Base-by-base conservation (phyloP, 176 grass and related monocot species). In the Aegilops umbellulata region DNA sequence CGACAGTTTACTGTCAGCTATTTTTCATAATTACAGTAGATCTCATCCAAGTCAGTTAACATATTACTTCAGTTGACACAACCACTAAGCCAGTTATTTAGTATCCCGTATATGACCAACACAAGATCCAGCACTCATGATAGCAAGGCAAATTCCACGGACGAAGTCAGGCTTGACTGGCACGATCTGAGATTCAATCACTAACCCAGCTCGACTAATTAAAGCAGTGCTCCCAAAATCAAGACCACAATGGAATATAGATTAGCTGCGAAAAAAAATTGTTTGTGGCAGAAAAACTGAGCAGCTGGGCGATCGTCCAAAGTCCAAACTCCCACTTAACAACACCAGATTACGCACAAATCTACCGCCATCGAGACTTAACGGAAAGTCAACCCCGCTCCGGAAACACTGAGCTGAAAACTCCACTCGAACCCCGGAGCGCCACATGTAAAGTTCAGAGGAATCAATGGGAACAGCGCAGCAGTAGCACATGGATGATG, bases 371-470 rank as follows among this genome's bases (percentile, higher is more conserved):
- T 72, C 38, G 74, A 75, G 20, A 36, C 6, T 76, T 19, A 85
- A 30, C 60, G 69, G 30, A 34, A 89, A 84, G 55, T 65, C 74
- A 88, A 72, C 53, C 29, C n/a, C 53, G 30, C 74, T 23, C 65
- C 47, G 4, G 4, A 36, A 62, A 38, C 68, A 61, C 57, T 36
- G 57, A 68, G 47, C 25, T 67, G 20, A 17, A 51, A 51, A 47
- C 83, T 62, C 15, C 13, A 60, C 83, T 69, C 15, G 13, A 74
- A 41, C 74, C 46, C 55, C 0, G 12, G 68, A 53, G 61, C 0
- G 19, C 19, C 79, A 81, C 41, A 46, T 68, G 64, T 71, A 60
- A 79, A 41, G 10, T n/a, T 39, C 22, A 72, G 69, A 42, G 30
- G 10, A 63, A 80, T 13, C 23, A 5, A 69, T 9, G 34, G 39